phyloP scores from a whole-genome alignment of 441 rosid genomes.

The Theobroma grandiflorum region DNA sequence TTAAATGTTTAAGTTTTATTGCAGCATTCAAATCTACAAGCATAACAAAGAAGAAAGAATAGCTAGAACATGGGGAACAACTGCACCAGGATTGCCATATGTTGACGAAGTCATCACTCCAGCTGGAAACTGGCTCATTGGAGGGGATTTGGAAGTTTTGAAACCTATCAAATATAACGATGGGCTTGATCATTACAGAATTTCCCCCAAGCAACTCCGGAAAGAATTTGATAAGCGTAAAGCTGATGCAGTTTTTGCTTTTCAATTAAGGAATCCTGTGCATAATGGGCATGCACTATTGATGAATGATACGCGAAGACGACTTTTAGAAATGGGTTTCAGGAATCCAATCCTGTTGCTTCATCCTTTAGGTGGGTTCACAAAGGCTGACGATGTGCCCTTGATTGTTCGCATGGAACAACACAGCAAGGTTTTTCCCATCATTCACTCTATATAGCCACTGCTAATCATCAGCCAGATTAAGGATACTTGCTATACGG shows the following conservation, averaged over 20 bases:
- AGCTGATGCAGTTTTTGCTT: slow-evolving; percentile 97
- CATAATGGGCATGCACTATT: slow-evolving; percentile 93
- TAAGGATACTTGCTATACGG: not conserved
- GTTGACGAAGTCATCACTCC: slow-evolving; percentile 72
- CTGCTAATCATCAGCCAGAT: not conserved
- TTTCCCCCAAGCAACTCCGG: slow-evolving; percentile 87
- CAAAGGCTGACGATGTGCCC: slow-evolving; percentile 95
- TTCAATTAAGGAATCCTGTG: slow-evolving; percentile 90
- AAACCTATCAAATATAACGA: slow-evolving; percentile 79
- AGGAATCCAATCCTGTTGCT: slow-evolving; percentile 88
- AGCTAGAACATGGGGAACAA: slow-evolving; percentile 94
- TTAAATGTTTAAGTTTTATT: slow-evolving; percentile 18
- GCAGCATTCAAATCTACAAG: slow-evolving; percentile 84
- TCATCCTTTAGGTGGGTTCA: slow-evolving; percentile 95
- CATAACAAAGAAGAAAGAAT: slow-evolving; percentile 94
- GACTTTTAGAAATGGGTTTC: slow-evolving; percentile 88
- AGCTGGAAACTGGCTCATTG: slow-evolving; percentile 91
- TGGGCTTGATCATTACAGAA: slow-evolving; percentile 93
- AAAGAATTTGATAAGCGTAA: slow-evolving; percentile 76
- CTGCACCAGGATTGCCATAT: slow-evolving; percentile 88
- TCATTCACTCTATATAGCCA: not conserved
- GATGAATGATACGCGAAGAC: slow-evolving; percentile 85
- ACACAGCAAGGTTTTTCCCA: slow-evolving; percentile 72
- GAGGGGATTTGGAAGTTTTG: slow-evolving; percentile 87
- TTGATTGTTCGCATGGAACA: slow-evolving; percentile 96